Evolutionary conservation across 495 filamentous ascomycete species (phyloP), one percentile per base, ranked within the genome.

Genomic region (Amphirosellinia nigrospora): DNA sequence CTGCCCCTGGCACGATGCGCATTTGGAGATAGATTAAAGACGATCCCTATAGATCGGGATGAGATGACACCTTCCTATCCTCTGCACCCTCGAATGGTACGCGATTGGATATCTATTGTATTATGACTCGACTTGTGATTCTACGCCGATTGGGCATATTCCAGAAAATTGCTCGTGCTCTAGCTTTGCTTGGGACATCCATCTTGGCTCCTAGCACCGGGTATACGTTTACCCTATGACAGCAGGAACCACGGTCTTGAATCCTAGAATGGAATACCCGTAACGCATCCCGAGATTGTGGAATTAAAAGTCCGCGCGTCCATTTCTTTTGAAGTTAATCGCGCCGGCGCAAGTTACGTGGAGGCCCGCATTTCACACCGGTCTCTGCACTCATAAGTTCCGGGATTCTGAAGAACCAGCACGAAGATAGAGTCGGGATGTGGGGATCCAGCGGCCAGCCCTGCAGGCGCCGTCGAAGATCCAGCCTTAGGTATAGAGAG

Each of bases 1-100:
- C 26, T 46, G 36, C 26, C 60, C 60, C 60, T 32, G 60, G 23
- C 39, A 30, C 15, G 0, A 2, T 63, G 60, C n/a, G n/a, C 60
- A 63, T 63, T 39, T 61, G 60, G 39, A 63, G 39, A 63, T 63
- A 46, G 13, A 63, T 63, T 63, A 63, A 63, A 45, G 36, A 63
- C 9, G 39, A 63, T 63, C 60, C 60, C 38, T 28, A 36, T 41
- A 45, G 15, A 62, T 62, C 36, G 59, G 43, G 15, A 50, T 28
- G 30, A 64, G 36, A 61, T 61, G 36, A 26, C 58, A 61, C 36
- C 58, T 61, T 39, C 34, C 36, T 8, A 28, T 28, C 21, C 7
- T 26, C 36, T 41, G 39, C n/a, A 61, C 34, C 28, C 4, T 41
- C 41, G 9, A 21, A 26, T 41, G n/a, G n/a, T 4, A 36, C 26